Percentiles rank a stretch among this genome's conserved stretches.
Conservation (phyloP, 495 filamentous ascomycete genomes). For the Halenospora varia region DNA sequence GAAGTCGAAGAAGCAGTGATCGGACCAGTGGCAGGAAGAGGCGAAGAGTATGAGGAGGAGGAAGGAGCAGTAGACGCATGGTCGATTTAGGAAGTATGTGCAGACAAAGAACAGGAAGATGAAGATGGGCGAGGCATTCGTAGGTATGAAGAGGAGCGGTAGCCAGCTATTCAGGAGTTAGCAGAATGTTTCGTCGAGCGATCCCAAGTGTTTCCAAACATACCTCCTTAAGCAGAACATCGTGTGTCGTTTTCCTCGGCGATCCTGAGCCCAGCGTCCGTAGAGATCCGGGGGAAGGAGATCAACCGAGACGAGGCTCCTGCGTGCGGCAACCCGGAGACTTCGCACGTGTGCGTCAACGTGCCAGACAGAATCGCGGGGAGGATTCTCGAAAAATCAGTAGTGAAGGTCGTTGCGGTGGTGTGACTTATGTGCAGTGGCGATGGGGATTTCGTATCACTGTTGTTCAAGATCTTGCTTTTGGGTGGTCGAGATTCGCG, state of each 20-base stretch:
- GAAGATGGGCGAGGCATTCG: slow-evolving; percentile 78
- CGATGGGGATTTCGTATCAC: background rate
- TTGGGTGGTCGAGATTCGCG: background rate
- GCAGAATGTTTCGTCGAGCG: background rate
- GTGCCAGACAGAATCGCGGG: background rate
- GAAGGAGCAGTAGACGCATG: slow-evolving; percentile 87
- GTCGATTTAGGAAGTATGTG: slow-evolving; percentile 85
- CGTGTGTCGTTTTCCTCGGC: slow-evolving; percentile 14
- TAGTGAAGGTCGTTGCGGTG: background rate
- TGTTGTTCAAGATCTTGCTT: background rate
- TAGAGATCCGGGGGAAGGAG: slow-evolving; percentile 8
- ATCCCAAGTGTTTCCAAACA: slow-evolving; percentile 16
- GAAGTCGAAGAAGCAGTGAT: slow-evolving; percentile 84
- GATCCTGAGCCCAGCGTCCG: slow-evolving; percentile 12
- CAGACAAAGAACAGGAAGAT: slow-evolving; percentile 86
- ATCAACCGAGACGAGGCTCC: background rate
- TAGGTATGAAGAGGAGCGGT: slow-evolving; percentile 70
- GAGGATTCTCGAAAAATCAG: background rate
- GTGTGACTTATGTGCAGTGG: background rate
- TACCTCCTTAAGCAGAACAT: slow-evolving; percentile 89
- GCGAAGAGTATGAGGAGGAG: slow-evolving; percentile 85
- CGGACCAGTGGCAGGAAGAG: slow-evolving; percentile 88
- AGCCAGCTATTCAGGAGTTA: slow-evolving; percentile 51
- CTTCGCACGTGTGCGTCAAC: background rate
- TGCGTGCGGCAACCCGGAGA: background rate